Percentiles rank a stretch among this genome's conserved stretches.
Conservation (phyloP, 176 grass and related monocot genomes). For the Metroxylon sagu region DNA sequence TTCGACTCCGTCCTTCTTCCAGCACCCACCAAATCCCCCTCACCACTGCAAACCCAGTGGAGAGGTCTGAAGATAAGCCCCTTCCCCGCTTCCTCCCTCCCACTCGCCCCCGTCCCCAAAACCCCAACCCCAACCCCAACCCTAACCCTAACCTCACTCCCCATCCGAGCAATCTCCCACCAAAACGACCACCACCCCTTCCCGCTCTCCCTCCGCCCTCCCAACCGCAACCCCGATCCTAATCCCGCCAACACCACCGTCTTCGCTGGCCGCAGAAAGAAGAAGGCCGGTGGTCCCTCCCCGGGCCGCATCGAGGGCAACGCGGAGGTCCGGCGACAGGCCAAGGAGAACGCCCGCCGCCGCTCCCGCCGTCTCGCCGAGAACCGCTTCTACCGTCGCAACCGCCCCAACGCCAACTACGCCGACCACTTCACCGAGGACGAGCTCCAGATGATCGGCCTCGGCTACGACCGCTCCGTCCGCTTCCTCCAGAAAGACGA, state of each 20-base stretch:
- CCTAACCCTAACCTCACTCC: neutral
- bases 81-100: too few species aligned
- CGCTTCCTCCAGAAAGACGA: conserved; percentile 89
- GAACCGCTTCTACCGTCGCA: conserved; percentile 89
- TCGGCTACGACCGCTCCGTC: conserved; percentile 84
- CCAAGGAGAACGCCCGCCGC: conserved; percentile 51
- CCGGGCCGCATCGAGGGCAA: conserved; percentile 58
- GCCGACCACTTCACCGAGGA: conserved; percentile 73
- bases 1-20: too few species aligned
- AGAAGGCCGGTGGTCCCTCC: conserved; percentile 28
- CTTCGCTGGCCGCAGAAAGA: conserved; percentile 80
- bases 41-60: too few species aligned
- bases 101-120: too few species aligned
- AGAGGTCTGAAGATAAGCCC: too few species aligned
- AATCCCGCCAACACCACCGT: conserved; percentile 15
- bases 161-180: conserved; percentile 30
- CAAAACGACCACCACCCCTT: conserved; percentile 12
- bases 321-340: conserved; percentile 66
- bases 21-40: too few species aligned
- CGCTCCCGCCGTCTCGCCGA: conserved; percentile 54
- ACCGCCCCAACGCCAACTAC: conserved; percentile 30
- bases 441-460: conserved; percentile 75
- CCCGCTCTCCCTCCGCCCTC: neutral
- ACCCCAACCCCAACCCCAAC: too few species aligned
- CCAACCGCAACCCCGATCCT: neutral